A percentile compares a stretch with the other conserved stretches of the same genome.
Conservation (phyloP, 1,139 yeast genomes). For the Hemisphaericaspora xylanilytica region DNA sequence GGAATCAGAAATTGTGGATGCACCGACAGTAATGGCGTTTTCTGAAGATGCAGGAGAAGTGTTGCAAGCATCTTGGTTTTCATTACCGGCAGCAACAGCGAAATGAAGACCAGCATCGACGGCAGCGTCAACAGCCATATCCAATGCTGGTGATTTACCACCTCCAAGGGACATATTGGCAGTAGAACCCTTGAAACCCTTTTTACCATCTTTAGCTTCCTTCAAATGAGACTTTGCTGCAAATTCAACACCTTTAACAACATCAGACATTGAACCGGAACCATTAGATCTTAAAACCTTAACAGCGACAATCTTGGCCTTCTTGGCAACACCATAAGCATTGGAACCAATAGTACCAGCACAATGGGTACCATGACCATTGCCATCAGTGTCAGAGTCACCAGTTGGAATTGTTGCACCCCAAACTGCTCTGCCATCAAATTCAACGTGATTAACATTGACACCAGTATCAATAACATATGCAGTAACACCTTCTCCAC, state of each 20-base stretch:
- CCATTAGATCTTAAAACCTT: conserved; percentile 43
- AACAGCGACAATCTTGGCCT: conserved; percentile 42
- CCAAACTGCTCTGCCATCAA: conserved; percentile 44
- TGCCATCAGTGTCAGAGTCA: conserved; percentile 30
- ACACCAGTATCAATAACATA: conserved; percentile 47
- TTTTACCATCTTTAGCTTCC: conserved; percentile 25
- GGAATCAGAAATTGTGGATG: conserved; percentile 35
- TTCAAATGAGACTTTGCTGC: conserved; percentile 39
- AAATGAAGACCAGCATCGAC: conserved; percentile 41
- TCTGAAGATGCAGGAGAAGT: conserved; percentile 44
- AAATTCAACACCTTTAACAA: conserved; percentile 44
- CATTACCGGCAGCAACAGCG: conserved; percentile 49
- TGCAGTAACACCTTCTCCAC: conserved; percentile 45
- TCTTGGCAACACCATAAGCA: conserved; percentile 44
- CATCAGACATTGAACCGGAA: conserved; percentile 41
- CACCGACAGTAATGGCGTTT: conserved; percentile 46
- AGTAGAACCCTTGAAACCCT: conserved; percentile 45
- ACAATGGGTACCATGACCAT: conserved; percentile 58
- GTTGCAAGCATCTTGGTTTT: conserved; percentile 41
- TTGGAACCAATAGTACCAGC: conserved; percentile 47
- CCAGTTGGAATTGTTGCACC: conserved; percentile 36
- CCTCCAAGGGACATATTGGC: conserved; percentile 48
- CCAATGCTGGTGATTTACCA: conserved; percentile 40
- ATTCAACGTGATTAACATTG: conserved; percentile 39
- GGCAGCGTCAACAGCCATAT: conserved; percentile 44